Percentiles rank a stretch among this genome's conserved stretches.
Conservation (phyloP, 2,329 filamentous ascomycete species). For the Sclerotinia borealis region DNA sequence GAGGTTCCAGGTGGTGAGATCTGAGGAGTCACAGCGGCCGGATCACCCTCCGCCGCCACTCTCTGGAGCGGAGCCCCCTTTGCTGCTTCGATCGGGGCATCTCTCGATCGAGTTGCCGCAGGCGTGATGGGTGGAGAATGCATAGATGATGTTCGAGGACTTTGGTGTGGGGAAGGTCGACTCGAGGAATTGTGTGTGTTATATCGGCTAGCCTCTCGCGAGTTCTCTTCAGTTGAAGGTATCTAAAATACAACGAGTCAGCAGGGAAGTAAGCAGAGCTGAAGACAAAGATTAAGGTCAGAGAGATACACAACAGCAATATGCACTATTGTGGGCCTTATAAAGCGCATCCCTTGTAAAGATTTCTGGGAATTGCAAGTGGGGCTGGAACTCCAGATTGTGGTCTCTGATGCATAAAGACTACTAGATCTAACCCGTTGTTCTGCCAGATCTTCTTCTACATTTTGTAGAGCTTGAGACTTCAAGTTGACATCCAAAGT, state of each 20-base stretch:
- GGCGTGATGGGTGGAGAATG: slow-evolving; percentile 89
- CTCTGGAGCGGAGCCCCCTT: slow-evolving; percentile 33
- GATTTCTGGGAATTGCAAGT: slow-evolving; percentile 17
- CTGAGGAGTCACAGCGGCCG: slow-evolving; percentile 60
- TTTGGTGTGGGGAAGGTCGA: slow-evolving; percentile 59
- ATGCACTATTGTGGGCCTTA: slow-evolving; percentile 20
- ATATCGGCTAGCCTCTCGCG: slow-evolving; percentile 54
- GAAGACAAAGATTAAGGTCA: slow-evolving; percentile 14
- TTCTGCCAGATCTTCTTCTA: slow-evolving; percentile 15
- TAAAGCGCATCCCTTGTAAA: slow-evolving; percentile 7
- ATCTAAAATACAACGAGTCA: slow-evolving; percentile 39
- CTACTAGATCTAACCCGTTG: slow-evolving; percentile 13
- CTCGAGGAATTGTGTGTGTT: slow-evolving; percentile 59
- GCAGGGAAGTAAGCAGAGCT: background rate
- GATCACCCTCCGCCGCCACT: slow-evolving; percentile 35
- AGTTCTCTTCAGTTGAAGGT: slow-evolving; percentile 51
- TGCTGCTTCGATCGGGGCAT: slow-evolving; percentile 34
- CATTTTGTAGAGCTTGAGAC: slow-evolving; percentile 1
- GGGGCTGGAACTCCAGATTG: slow-evolving; percentile 23
- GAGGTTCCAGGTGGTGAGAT: slow-evolving; percentile 53
- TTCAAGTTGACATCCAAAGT: slow-evolving; percentile 1
- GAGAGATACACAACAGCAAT: background rate
- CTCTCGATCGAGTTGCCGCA: slow-evolving; percentile 62
- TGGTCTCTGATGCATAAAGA: slow-evolving; percentile 15
- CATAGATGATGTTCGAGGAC: slow-evolving; percentile 63